Conservation (phyloP, 2,329 filamentous ascomycete genomes). For the Delphinella strobiligena region DNA sequence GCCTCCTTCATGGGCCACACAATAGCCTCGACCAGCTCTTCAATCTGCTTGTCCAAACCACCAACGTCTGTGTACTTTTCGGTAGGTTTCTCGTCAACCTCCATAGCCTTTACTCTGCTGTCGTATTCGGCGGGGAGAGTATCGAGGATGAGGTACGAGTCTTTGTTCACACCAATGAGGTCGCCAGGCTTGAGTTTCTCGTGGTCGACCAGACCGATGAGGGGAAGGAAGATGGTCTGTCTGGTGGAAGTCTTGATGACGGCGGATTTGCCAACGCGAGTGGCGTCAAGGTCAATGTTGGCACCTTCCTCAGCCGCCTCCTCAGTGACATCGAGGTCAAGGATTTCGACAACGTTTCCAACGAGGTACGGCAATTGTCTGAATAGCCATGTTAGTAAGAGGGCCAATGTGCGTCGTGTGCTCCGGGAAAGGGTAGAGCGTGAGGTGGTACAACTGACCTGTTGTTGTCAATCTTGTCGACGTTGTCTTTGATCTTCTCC, state of each 20-base stretch:
- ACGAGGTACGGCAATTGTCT: constrained; percentile 97
- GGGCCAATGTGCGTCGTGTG: not conserved
- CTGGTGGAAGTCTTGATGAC: constrained; percentile 99
- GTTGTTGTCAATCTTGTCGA: constrained; percentile 99
- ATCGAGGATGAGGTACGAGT: constrained; percentile 93
- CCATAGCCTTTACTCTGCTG: constrained; percentile 98
- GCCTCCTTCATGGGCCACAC: constrained; percentile 99
- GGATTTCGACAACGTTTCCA: constrained; percentile 92
- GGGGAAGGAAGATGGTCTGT: constrained; percentile 94
- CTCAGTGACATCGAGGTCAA: constrained; percentile 90
- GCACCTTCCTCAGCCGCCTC: constrained; percentile 96
- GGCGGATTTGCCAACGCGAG: constrained; percentile 90
- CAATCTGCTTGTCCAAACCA: constrained; percentile 96
- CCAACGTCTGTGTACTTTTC: constrained; percentile 98
- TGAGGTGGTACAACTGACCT: constrained; percentile 44
- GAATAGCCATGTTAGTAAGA: constrained; percentile 1
- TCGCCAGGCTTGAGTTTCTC: constrained; percentile 91
- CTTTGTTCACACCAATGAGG: constrained; percentile 96
- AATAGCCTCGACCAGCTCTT: constrained; percentile 94
- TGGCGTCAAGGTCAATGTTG: constrained; percentile 96
- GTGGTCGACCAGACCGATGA: constrained; percentile 94
- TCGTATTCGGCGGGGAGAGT: constrained; percentile 97
- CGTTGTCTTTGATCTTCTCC: constrained; percentile 98
- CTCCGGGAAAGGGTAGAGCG: not conserved
- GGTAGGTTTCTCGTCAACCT: constrained; percentile 98